Percentiles rank a stretch among this genome's conserved stretches.
Evolutionary conservation across 805 yeast species (phyloP).

Genomic region (Yamadazyma kitorensis): DNA sequence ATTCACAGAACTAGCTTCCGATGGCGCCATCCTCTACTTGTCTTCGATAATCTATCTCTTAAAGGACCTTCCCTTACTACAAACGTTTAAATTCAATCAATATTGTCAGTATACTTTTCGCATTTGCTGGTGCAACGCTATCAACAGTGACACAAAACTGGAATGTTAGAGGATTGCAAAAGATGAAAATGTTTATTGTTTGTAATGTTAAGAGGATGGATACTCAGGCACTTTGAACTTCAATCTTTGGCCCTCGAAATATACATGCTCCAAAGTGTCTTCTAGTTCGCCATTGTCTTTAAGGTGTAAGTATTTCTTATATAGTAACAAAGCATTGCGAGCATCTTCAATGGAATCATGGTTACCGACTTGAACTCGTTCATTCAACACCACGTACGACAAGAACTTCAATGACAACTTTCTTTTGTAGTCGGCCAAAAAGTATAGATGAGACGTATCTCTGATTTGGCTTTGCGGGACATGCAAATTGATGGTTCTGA

Average conservation of each 20-base stretch:
- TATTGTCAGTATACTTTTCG: no score
- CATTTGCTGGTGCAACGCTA: no score
- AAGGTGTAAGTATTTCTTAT: constrained; percentile 67
- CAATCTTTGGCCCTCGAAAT: constrained; percentile 61
- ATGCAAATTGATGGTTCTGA: constrained; percentile 86
- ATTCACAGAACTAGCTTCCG: no score
- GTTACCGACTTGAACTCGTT: constrained; percentile 83
- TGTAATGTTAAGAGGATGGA: no score
- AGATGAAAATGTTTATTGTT: no score
- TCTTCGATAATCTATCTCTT: no score
- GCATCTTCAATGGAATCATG: constrained; percentile 99
- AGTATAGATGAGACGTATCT: constrained; percentile 82
- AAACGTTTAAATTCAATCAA: no score
- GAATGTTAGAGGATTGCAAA: no score
- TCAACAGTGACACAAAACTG: no score
- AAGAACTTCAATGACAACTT: constrained; percentile 81
- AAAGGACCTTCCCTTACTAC: no score
- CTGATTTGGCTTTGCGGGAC: constrained; percentile 84
- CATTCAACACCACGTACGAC: constrained; percentile 72
- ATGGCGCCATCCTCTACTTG: no score
- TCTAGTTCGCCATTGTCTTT: constrained; percentile 58
- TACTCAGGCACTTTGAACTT: constrained; percentile 50
- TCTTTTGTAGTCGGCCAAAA: constrained; percentile 70
- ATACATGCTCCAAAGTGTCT: constrained; percentile 59
- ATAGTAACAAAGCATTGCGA: constrained; percentile 73